These are phyloP conservation scores for Solanum acaule DNA, from an alignment of 257 asterid species.

Conservation along the genomic window DNA sequence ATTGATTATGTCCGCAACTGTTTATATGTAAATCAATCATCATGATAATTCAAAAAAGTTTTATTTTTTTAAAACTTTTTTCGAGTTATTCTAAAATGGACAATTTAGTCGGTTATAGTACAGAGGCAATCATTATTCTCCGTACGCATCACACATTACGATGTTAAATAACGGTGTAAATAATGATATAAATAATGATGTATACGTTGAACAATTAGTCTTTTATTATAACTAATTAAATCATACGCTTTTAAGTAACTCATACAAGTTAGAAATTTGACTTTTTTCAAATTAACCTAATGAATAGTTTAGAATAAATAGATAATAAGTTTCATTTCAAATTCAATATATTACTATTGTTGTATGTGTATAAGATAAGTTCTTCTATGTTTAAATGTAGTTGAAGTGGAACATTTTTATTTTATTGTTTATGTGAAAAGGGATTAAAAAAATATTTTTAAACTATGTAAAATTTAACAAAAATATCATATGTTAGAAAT, in stretches of 20 bases:
- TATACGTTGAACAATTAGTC: too few species aligned
- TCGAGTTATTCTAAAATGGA: not conserved
- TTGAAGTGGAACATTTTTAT: not conserved
- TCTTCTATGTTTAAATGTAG: not conserved
- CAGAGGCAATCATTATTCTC: too few species aligned
- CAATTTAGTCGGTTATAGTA: not conserved
- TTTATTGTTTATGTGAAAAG: not conserved
- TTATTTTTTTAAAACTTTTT: not conserved
- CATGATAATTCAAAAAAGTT: not conserved
- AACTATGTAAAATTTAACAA: too few species aligned
- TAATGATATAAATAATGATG: too few species aligned
- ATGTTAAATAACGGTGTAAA: not conserved
- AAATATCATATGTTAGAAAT: too few species aligned
- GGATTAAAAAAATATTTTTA: too few species aligned
- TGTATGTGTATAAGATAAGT: not conserved
- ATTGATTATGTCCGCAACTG: not conserved
- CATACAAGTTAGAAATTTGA: not conserved
- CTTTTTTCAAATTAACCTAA: not conserved
- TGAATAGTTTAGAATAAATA: not conserved
- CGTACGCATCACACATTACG: not conserved
- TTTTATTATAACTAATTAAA: too few species aligned
- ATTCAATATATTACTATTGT: too few species aligned
- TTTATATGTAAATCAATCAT: not conserved
- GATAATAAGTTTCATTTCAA: too few species aligned
- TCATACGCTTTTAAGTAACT: not conserved